Base-by-base conservation (phyloP, 2,329 filamentous ascomycete genomes). In the Aspergillus arachidicola region DNA sequence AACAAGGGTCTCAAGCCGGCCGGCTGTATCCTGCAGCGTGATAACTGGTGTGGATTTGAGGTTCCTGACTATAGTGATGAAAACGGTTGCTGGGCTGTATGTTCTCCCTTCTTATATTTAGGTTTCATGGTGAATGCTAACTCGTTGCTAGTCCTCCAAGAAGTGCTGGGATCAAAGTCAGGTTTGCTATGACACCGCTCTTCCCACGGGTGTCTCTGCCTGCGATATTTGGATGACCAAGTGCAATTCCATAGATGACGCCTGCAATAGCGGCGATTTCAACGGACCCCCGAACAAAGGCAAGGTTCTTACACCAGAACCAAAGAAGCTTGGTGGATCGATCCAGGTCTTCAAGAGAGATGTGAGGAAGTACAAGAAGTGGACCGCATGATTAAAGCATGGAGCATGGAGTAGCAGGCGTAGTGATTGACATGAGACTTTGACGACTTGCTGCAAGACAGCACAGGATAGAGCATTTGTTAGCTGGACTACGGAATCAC, bases 11-110 rank as follows among this genome's bases (percentile, higher is more conserved):
- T 83, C 14, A 79, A 87, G 58, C 89, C 89, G 0, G 60, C 71
- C 1, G 78, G 81, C 68, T 90, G 87, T 72, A 79, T 91, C 43
- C 72, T 89, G 64, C 86, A 87, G 72, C 91, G 91, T 72, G 89
- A 81, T 63, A 92, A 93, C 79, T 93, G 89, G 90, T 91, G 88
- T 76, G 89, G 84, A 58, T 80, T 83, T 63, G 84, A 91, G 71
- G 82, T 92, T 1, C 74, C 84, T 0, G 69, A 76, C 10, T 92
- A 90, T 78, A 79, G 77, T 5, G 79, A 80, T 51, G 81, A 87
- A 72, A 72, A 72, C 1, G 83, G 83, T 16, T 92, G 90, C 81
- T 91, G 87, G 86, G 81, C 66, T 59, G 79, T 80, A 72, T 67
- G 74, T 73, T 53, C 16, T 23, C 12, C 19, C 19, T 46, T 21